Evolutionary conservation across 257 asterid species (phyloP).

Genomic region (Solanum lignicaule): DNA sequence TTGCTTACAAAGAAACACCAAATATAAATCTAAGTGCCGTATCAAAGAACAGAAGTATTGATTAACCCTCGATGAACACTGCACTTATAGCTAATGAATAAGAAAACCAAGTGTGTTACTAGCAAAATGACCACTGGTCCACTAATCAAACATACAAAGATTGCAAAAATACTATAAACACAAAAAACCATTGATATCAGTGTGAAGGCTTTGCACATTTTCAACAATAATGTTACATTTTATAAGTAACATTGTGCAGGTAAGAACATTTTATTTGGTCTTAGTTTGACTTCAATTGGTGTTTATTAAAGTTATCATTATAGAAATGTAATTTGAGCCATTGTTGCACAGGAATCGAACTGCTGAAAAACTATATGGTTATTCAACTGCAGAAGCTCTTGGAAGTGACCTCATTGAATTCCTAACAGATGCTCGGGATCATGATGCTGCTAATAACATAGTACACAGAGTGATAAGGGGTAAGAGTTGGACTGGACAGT

Average conservation of each 20-base stretch:
- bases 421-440: slow-evolving; percentile 38
- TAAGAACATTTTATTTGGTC: background rate
- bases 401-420: slow-evolving; percentile 46
- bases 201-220: background rate
- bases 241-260: background rate
- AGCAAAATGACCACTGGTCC: background rate
- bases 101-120: background rate
- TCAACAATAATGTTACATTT: background rate
- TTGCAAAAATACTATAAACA: background rate
- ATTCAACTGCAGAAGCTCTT: slow-evolving; percentile 59
- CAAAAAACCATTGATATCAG: background rate
- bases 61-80: background rate
- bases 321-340: background rate
- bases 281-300: background rate
- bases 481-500: slow-evolving; percentile 72
- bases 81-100: background rate
- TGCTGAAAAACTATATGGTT: slow-evolving; percentile 69
- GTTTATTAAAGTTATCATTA: background rate
- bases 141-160: background rate
- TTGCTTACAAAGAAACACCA: background rate
- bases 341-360: slow-evolving; percentile 56
- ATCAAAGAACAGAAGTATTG: background rate
- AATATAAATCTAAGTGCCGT: background rate
- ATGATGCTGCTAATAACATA: slow-evolving; percentile 32
- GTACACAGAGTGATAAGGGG: slow-evolving; percentile 40